Percentiles rank a stretch among this genome's conserved stretches.
Evolutionary conservation across 2,329 filamentous ascomycete genomes (phyloP).

Genomic region (Chalaropsis ovoidea): DNA sequence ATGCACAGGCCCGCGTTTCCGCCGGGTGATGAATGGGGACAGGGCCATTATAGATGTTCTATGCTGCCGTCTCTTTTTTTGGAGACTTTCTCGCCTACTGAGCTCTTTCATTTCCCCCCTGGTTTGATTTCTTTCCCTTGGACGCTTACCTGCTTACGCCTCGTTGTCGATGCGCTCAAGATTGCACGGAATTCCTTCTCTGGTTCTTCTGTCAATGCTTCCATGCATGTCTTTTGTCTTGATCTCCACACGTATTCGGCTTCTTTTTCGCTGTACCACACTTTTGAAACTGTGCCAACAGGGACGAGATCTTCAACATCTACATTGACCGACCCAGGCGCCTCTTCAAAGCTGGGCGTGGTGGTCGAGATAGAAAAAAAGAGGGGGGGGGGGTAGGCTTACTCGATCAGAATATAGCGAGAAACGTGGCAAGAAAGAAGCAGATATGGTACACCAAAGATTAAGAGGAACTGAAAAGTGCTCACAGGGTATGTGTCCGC

Average conservation of each 20-base stretch:
- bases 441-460: neutral
- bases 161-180: neutral
- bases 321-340: neutral
- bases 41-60: neutral
- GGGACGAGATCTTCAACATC: constrained; percentile 4
- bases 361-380: neutral
- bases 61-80: neutral
- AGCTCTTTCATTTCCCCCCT: neutral
- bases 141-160: constrained; percentile 3
- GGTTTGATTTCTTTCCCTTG: neutral
- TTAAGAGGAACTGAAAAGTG: neutral
- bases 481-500: neutral
- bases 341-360: neutral
- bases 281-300: constrained; percentile 11
- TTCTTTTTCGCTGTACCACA: constrained; percentile 7
- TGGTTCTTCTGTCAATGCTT: constrained; percentile 21
- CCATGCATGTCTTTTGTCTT: constrained; percentile 19
- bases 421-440: neutral
- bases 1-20: constrained; percentile 9
- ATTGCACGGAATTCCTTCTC: neutral
- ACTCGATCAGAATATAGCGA: neutral
- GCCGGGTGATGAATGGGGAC: neutral
- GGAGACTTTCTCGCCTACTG: constrained; percentile 2
- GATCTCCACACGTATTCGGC: constrained; percentile 8
- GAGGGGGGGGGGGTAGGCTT: neutral